Conservation (phyloP, 257 asterid genomes). For the Prunella vulgaris region DNA sequence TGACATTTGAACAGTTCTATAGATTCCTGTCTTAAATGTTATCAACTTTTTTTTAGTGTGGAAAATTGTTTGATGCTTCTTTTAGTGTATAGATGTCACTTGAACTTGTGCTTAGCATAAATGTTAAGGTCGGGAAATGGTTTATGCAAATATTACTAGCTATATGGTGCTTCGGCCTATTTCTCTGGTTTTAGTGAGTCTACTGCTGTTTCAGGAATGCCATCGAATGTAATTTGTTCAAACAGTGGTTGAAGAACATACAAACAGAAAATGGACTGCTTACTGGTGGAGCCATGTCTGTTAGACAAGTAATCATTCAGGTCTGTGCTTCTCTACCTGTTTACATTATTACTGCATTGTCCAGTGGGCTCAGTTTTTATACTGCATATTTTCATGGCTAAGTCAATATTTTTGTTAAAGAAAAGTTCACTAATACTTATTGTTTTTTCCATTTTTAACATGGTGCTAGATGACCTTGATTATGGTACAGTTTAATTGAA, state of each 20-base stretch:
- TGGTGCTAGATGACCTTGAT: not conserved
- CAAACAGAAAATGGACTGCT: slow-evolving; percentile 65
- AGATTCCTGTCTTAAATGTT: not conserved
- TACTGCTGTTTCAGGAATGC: slow-evolving; percentile 65
- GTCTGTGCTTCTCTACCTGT: slow-evolving; percentile 33
- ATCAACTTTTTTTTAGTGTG: slow-evolving; percentile 1
- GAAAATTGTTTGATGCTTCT: not conserved
- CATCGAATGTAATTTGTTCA: slow-evolving; percentile 65
- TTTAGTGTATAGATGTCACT: not conserved
- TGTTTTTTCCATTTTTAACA: not conserved
- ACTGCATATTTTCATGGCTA: not conserved
- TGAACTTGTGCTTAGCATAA: not conserved
- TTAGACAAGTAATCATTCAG: slow-evolving; percentile 73
- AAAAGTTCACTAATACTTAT: not conserved
- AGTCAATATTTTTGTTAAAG: not conserved
- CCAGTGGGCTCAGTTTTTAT: not conserved
- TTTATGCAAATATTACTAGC: not conserved
- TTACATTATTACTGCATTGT: not conserved
- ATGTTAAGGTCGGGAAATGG: not conserved
- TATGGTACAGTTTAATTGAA: not conserved
- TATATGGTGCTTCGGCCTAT: no score
- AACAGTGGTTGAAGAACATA: slow-evolving; percentile 77
- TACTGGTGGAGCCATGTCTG: slow-evolving; percentile 58
- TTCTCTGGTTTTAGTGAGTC: not conserved
- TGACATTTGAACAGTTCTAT: not conserved